Percentiles rank a stretch among this genome's conserved stretches.
These are phyloP conservation scores for Calonectria pteridis DNA, from an alignment of 2,329 filamentous ascomycete genomes.

Conservation along the genomic window DNA sequence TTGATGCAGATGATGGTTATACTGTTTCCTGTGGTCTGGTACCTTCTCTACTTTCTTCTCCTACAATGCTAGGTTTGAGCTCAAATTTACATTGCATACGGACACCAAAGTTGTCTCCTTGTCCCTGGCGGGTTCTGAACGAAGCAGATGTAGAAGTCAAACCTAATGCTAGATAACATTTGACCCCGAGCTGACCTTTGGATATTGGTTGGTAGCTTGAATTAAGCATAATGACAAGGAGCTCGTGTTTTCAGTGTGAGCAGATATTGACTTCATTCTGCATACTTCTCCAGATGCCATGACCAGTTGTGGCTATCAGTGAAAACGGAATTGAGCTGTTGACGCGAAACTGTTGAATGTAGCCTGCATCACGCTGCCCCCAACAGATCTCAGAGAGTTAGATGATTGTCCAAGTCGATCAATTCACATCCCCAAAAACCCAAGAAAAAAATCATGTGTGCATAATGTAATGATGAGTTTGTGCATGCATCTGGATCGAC, in stretches of 20 bases:
- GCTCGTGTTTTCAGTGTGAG: background rate
- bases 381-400: background rate
- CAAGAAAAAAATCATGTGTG: no score
- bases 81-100: background rate
- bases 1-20: background rate
- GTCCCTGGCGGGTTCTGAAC: background rate
- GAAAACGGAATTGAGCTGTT: background rate
- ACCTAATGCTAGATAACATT: background rate
- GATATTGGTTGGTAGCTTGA: background rate
- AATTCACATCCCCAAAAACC: background rate
- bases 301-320: background rate
- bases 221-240: background rate
- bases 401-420: background rate
- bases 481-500: background rate
- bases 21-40: background rate
- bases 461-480: background rate
- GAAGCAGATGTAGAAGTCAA: background rate
- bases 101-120: background rate
- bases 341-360: background rate
- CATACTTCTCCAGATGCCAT: background rate
- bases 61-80: background rate
- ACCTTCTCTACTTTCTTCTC: background rate
- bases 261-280: background rate
- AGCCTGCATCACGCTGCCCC: background rate
- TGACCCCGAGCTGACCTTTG: background rate